Percentiles rank a stretch among this genome's conserved stretches.
Conservation (phyloP, 805 yeast genomes). For the Vanderwaltozyma verrucispora region DNA sequence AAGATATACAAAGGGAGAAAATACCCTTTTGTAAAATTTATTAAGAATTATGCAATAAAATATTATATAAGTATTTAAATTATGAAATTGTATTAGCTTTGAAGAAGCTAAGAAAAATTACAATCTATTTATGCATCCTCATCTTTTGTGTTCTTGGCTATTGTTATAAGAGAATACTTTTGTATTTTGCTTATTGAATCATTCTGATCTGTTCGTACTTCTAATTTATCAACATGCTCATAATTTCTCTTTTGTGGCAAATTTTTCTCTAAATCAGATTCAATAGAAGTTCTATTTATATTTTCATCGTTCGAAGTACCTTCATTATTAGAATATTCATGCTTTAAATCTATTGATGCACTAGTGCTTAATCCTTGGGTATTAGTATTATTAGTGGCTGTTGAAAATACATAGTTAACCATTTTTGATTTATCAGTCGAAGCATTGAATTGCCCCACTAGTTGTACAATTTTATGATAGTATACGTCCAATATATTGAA, state of each 20-base stretch:
- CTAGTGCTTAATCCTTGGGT: not conserved
- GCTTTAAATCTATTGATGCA: too few relatives aligned
- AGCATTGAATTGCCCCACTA: conserved; percentile 34
- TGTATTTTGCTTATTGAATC: not conserved
- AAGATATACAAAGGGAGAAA: too few relatives aligned
- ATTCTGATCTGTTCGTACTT: not conserved
- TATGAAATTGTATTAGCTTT: too few relatives aligned
- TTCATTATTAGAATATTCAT: too few relatives aligned
- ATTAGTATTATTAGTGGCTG: not conserved
- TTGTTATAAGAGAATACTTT: not conserved
- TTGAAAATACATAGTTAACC: conserved; percentile 14
- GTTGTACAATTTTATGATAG: conserved; percentile 38
- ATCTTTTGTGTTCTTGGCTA: not conserved
- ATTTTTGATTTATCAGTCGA: conserved; percentile 20
- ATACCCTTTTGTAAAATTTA: too few relatives aligned
- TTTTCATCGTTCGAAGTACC: too few relatives aligned
- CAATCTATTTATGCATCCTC: not conserved
- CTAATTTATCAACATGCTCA: not conserved
- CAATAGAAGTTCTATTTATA: too few relatives aligned
- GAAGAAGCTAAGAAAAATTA: too few relatives aligned
- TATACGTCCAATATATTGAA: conserved; percentile 38
- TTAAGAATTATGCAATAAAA: too few relatives aligned
- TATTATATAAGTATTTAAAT: too few relatives aligned
- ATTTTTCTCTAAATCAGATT: not conserved
- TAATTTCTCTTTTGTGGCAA: not conserved